These are phyloP conservation scores for Schizochytrium sp. DNA, from an alignment of 108 stramenopile genomes.

Conservation along the genomic window DNA sequence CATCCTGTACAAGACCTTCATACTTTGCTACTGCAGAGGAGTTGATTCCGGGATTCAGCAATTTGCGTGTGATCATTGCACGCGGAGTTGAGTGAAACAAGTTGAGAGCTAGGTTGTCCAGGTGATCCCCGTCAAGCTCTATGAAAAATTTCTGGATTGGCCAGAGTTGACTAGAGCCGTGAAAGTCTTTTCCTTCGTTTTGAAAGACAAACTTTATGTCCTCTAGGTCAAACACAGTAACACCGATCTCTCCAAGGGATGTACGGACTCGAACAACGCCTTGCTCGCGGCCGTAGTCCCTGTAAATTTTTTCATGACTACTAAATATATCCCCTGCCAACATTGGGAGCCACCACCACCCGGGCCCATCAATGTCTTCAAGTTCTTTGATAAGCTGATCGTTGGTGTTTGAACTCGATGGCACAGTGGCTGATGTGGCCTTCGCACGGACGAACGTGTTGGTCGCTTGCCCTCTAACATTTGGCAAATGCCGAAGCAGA, in stretches of 20 bases:
- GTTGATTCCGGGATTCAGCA: slow-evolving; percentile 6
- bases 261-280: neutral
- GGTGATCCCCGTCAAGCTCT: neutral
- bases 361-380: no score
- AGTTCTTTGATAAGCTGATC: no score
- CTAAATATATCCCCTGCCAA: no score
- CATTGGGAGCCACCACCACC: no score
- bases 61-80: neutral
- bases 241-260: neutral
- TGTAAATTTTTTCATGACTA: neutral
- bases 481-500: no score
- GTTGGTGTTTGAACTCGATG: no score
- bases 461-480: no score
- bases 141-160: neutral
- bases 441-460: no score
- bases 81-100: neutral
- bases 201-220: neutral
- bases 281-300: slow-evolving; percentile 13
- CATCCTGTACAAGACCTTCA: neutral
- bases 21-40: slow-evolving; percentile 37
- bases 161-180: neutral
- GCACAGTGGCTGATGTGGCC: no score
- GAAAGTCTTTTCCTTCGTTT: neutral
- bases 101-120: slow-evolving; percentile 24
- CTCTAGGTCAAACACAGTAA: slow-evolving; percentile 25